Percentiles rank a stretch among this genome's conserved stretches.
These are phyloP conservation scores for Trichophyton rubrum DNA, from an alignment of 2,329 filamentous ascomycete species.

Conservation along the genomic window DNA sequence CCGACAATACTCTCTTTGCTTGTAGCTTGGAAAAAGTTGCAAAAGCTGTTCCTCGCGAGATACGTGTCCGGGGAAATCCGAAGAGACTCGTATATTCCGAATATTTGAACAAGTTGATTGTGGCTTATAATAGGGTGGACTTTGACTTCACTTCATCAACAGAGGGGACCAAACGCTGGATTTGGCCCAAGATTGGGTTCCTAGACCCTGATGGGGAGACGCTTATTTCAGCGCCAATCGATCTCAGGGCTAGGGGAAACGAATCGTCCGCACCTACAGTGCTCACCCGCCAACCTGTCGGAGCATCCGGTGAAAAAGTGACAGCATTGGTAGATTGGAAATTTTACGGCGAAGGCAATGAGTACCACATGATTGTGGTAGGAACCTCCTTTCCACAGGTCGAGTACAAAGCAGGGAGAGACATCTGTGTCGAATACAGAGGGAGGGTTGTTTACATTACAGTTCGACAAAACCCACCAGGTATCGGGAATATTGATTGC, in stretches of 20 bases:
- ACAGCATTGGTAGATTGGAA: constrained; percentile 33
- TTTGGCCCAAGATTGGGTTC: constrained; percentile 27
- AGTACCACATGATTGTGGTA: constrained; percentile 31
- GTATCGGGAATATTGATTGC: constrained; percentile 22
- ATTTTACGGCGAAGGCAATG: constrained; percentile 23
- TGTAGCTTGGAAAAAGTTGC: constrained; percentile 34
- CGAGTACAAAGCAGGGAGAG: not conserved
- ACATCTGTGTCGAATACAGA: not conserved
- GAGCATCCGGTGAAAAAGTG: constrained; percentile 29
- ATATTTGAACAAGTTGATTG: constrained; percentile 37
- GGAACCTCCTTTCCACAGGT: constrained; percentile 24
- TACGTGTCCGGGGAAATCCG: constrained; percentile 31
- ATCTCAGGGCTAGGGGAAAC: not conserved
- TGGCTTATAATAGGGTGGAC: constrained; percentile 31
- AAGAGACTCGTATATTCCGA: constrained; percentile 35
- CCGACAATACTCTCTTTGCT: constrained; percentile 36
- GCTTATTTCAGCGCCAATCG: not conserved
- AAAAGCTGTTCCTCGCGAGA: constrained; percentile 31
- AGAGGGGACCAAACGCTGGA: constrained; percentile 22
- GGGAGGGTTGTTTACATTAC: constrained; percentile 30
- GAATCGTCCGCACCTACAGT: constrained; percentile 3
- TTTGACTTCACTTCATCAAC: constrained; percentile 16
- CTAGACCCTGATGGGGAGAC: constrained; percentile 24
- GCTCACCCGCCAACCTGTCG: constrained; percentile 19
- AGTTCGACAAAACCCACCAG: constrained; percentile 19